These are phyloP conservation scores for Candida gorgasii DNA, from an alignment of 805 yeast species.

Conservation along the genomic window DNA sequence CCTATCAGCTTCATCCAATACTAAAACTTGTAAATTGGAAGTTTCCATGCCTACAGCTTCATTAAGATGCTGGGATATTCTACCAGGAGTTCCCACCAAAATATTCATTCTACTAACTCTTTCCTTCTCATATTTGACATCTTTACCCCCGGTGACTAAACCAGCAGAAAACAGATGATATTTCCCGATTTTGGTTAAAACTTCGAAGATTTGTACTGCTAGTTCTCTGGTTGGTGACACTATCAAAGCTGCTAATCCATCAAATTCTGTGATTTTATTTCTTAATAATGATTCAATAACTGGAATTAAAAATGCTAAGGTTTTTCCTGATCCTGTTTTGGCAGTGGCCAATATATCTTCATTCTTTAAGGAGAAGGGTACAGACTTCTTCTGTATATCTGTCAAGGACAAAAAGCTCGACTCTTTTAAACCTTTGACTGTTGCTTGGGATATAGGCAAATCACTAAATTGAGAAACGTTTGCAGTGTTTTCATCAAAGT, in stretches of 20 bases:
- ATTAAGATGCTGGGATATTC: constrained; percentile 87
- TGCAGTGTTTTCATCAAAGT: constrained; percentile 47
- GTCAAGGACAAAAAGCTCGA: constrained; percentile 81
- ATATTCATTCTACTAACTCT: constrained; percentile 79
- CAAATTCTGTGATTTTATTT: constrained; percentile 75
- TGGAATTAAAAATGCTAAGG: constrained; percentile 83
- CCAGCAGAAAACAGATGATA: constrained; percentile 81
- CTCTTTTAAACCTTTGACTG: constrained; percentile 71
- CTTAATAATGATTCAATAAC: constrained; percentile 67
- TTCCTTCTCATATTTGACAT: constrained; percentile 76
- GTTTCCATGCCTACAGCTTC: constrained; percentile 81
- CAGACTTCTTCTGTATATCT: constrained; percentile 79
- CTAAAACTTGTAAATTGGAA: constrained; percentile 72
- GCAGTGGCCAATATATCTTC: constrained; percentile 86
- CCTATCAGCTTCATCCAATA: constrained; percentile 90
- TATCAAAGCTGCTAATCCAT: constrained; percentile 86
- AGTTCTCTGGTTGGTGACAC: constrained; percentile 92
- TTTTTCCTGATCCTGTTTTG: constrained; percentile 88
- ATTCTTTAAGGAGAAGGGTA: constrained; percentile 75
- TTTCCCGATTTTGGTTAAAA: constrained; percentile 76
- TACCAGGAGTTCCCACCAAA: constrained; percentile 88
- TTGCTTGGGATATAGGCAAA: constrained; percentile 68
- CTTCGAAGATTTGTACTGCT: constrained; percentile 90
- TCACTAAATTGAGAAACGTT: constrained; percentile 58
- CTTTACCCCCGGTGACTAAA: constrained; percentile 91